Conservation (phyloP, 495 filamentous ascomycete species). For the Penicillium bialowiezense region DNA sequence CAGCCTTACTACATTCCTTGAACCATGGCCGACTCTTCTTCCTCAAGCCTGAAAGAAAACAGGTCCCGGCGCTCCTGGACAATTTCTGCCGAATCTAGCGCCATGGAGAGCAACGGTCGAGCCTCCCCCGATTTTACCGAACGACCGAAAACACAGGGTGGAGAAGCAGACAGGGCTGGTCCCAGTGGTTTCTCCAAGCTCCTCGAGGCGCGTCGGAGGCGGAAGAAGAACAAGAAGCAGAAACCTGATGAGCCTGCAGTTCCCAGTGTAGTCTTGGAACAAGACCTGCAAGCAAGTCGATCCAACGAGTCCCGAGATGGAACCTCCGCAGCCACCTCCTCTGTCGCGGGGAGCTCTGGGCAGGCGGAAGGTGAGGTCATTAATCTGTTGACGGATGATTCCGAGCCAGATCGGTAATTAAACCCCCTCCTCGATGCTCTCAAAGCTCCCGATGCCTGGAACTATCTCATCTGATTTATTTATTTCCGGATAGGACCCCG, state of each 20-base stretch:
- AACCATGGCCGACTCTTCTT: slow-evolving; percentile 31
- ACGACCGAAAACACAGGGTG: slow-evolving; percentile 41
- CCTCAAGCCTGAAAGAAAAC: slow-evolving; percentile 25
- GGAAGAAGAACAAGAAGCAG: slow-evolving; percentile 41
- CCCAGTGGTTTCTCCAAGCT: slow-evolving; percentile 52
- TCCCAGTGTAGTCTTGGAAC: slow-evolving; percentile 16
- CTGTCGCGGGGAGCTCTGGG: slow-evolving; percentile 24
- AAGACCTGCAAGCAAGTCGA: slow-evolving; percentile 20
- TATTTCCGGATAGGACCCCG: slow-evolving; percentile 42
- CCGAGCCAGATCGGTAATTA: slow-evolving; percentile 69
- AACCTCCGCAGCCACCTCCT: slow-evolving; percentile 25
- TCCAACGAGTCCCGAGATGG: slow-evolving; percentile 28
- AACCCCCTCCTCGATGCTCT: too few relatives aligned
- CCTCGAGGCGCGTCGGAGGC: slow-evolving; percentile 45
- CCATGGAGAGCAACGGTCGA: slow-evolving; percentile 38
- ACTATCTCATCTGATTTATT: slow-evolving; percentile 9
- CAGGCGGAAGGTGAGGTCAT: slow-evolving; percentile 33
- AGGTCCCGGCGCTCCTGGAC: slow-evolving; percentile 34
- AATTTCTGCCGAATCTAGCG: slow-evolving; percentile 33
- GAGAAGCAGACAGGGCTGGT: slow-evolving; percentile 38
- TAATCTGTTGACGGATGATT: slow-evolving; percentile 67
- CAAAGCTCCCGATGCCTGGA: too few relatives aligned
- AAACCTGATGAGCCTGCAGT: slow-evolving; percentile 28
- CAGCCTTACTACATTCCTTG: slow-evolving; percentile 8
- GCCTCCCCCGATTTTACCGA: slow-evolving; percentile 47